phyloP scores from a whole-genome alignment of 2,329 filamentous ascomycete genomes.

The Verticillium longisporum region DNA sequence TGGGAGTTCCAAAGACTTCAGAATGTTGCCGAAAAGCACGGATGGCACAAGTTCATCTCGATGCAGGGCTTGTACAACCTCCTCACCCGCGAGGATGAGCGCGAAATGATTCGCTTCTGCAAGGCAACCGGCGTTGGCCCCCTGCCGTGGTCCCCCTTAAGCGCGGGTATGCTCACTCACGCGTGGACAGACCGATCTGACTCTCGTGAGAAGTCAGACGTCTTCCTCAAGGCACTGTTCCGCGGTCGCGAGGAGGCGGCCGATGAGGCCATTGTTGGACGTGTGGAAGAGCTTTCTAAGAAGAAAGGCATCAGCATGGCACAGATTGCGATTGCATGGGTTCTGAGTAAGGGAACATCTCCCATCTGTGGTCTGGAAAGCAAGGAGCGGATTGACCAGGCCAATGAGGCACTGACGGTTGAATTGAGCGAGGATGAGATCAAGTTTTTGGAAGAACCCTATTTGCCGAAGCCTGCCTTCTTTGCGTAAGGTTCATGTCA shows the following conservation, averaged over 20 bases:
- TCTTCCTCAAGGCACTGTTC: constrained; percentile 5
- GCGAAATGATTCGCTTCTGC: constrained; percentile 35
- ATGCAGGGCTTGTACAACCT: constrained; percentile 53
- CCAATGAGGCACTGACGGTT: constrained; percentile 4
- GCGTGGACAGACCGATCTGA: constrained; percentile 1
- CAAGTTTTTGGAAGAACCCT: constrained; percentile 8
- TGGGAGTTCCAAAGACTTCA: constrained; percentile 30
- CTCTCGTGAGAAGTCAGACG: not conserved
- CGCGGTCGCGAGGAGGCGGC: not conserved
- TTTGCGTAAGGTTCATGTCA: not conserved
- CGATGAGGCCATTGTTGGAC: constrained; percentile 5
- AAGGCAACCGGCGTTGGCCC: constrained; percentile 30
- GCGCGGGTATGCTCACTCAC: constrained; percentile 4
- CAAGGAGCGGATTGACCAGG: constrained; percentile 7
- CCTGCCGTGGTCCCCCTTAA: constrained; percentile 11
- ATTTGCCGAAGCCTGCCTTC: constrained; percentile 1
- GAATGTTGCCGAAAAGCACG: constrained; percentile 41
- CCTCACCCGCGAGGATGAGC: constrained; percentile 51
- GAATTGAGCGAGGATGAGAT: constrained; percentile 5
- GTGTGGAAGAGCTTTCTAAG: constrained; percentile 7
- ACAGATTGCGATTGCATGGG: constrained; percentile 7
- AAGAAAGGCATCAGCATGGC: constrained; percentile 10
- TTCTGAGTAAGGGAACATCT: constrained; percentile 4
- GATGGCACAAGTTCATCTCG: constrained; percentile 49
- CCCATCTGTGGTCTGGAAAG: constrained; percentile 10